phyloP scores from a whole-genome alignment of 441 rosid genomes.

The Populus hybrid region DNA sequence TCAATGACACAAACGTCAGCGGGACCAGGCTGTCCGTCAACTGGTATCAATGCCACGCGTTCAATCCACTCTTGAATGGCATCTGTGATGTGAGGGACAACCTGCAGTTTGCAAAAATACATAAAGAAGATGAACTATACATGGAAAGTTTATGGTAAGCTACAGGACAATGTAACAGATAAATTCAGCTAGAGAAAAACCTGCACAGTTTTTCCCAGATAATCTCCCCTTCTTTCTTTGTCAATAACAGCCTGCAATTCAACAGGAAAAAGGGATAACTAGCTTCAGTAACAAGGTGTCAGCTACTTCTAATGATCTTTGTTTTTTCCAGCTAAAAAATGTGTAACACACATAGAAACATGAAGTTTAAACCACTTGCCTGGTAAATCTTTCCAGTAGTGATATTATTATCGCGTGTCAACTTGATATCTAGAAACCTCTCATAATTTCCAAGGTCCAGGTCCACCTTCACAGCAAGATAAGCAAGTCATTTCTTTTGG shows the following conservation, averaged over 20 bases:
- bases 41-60: slow-evolving; percentile 66
- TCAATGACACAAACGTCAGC: slow-evolving; percentile 92
- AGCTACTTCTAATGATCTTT: not conserved
- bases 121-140: not conserved
- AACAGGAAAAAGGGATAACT: not conserved
- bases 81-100: slow-evolving; percentile 88
- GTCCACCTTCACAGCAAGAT: slow-evolving; percentile 63
- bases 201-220: slow-evolving; percentile 95
- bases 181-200: slow-evolving; percentile 29
- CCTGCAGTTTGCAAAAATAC: slow-evolving; percentile 34
- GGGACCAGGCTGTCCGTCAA: slow-evolving; percentile 66
- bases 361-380: slow-evolving; percentile 32
- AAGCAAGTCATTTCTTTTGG: slow-evolving; percentile 8
- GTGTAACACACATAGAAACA: not conserved
- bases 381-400: slow-evolving; percentile 93
- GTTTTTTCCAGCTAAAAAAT: not conserved
- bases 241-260: slow-evolving; percentile 60
- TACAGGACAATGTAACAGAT: slow-evolving; percentile 1
- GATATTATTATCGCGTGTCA: slow-evolving; percentile 86
- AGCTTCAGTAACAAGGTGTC: not conserved
- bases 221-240: slow-evolving; percentile 95
- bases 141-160: not conserved
- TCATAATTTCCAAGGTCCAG: slow-evolving; percentile 99
- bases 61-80: slow-evolving; percentile 91
- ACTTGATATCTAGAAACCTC: slow-evolving; percentile 75